These are phyloP conservation scores for Epithemia pelagica DNA, from an alignment of 108 stramenopile genomes.

Conservation along the genomic window DNA sequence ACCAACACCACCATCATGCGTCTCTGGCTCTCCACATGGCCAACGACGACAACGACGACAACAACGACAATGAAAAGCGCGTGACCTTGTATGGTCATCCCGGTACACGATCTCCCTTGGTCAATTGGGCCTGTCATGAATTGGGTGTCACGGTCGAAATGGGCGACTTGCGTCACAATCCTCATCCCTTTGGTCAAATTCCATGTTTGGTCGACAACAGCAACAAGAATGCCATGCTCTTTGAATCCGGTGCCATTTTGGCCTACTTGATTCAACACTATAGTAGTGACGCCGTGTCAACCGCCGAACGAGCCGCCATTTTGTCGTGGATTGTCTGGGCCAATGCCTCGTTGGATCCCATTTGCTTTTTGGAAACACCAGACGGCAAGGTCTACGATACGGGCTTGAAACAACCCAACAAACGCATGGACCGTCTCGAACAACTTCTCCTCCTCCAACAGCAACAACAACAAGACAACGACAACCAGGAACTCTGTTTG, in stretches of 20 bases:
- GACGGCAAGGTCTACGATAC: constrained; percentile 83
- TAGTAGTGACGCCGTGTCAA: constrained; percentile 11
- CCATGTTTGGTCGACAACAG: constrained; percentile 69
- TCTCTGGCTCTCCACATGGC: too few species aligned
- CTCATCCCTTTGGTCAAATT: constrained; percentile 85
- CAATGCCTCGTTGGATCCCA: constrained; percentile 81
- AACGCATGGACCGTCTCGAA: constrained; percentile 57
- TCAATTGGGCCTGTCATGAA: constrained; percentile 83
- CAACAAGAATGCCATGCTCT: constrained; percentile 61
- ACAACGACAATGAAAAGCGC: too few species aligned
- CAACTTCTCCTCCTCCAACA: constrained; percentile 38
- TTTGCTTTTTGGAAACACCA: constrained; percentile 83
- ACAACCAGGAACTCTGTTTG: constrained; percentile 31
- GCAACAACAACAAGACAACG: constrained; percentile 1
- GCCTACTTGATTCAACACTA: constrained; percentile 53
- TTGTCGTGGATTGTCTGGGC: constrained; percentile 82
- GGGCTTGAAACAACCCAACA: constrained; percentile 57
- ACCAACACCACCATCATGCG: too few species aligned
- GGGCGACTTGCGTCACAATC: constrained; percentile 61
- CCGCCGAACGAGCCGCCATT: constrained; percentile 30
- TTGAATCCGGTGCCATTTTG: constrained; percentile 85
- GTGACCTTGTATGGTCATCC: constrained; percentile 32
- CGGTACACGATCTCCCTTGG: constrained; percentile 62
- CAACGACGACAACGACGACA: too few species aligned
- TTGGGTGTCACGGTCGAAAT: constrained; percentile 30